Base-by-base conservation (phyloP, 2,329 filamentous ascomycete species). In the Hawksworthiomyces lignivorus region DNA sequence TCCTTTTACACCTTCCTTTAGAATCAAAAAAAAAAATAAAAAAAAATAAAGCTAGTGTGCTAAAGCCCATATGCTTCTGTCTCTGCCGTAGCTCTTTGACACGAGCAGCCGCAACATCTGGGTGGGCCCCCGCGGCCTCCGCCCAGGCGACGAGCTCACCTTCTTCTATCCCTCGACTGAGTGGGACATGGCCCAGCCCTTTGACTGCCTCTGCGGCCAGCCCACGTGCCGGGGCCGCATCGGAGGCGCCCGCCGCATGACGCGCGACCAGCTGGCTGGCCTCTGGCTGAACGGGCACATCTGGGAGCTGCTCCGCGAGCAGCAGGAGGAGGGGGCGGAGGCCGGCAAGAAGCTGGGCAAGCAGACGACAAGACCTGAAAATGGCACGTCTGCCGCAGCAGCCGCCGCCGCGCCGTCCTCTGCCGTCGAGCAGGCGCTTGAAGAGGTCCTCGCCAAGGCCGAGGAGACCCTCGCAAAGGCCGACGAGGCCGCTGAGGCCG, bases 161-260 rank as follows among this genome's bases (percentile, higher is more conserved):
- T 87, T 85, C 64, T 87, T 86, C 62, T 87, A 87, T 53, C 81
- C 82, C 4, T 84, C 78, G 41, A 85, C 81, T 2, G 82, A 87
- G 61, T 87, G 80, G 80, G 54, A 68, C 54, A 85, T 87, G 82
- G 76, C 77, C 24, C 82, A 86, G 64, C 71, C 79, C 4, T 87
- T 87, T 56, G 62, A 73, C 46, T 87, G 82, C 57, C 64, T 73
- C 45, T 87, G 82, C 56, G 68, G 69, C 47, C 68, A 67, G 5
- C 50, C 64, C 0, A 62, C 64, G 17, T 87, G 82, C 62, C 69
- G 70, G 39, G 80, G 80, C 14, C 67, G 60, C 48, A 83, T 87
- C 48, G 59, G 63, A 32, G 82, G 82, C 14, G 82, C 82, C 11
- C 70, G 66, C 52, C 69, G 77, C 53, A 80, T 85, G 73, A 53